Conservation (phyloP, 129 eudicot genomes). For the Cynara cardunculus region DNA sequence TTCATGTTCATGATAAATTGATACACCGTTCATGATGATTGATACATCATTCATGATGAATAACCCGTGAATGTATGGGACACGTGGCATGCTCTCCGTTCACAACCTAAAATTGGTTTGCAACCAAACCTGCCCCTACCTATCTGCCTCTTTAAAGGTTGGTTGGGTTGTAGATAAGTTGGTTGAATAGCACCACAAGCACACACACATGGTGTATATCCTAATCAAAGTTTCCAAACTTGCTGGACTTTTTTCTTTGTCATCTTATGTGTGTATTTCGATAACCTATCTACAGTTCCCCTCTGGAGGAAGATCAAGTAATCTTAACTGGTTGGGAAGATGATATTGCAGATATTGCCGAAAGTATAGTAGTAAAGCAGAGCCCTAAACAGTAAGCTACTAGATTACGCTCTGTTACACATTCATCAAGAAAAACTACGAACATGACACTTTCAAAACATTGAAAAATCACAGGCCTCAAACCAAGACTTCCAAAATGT, state of each 20-base stretch:
- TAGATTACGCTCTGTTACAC: background rate
- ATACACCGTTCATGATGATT: background rate
- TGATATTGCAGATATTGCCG: slow-evolving; percentile 60
- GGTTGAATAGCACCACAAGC: background rate
- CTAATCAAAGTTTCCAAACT: background rate
- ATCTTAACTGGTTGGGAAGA: slow-evolving; percentile 85
- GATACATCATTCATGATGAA: background rate
- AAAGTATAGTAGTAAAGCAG: slow-evolving; percentile 58
- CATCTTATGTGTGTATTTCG: background rate
- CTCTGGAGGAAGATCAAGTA: slow-evolving; percentile 50
- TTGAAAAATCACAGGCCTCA: background rate
- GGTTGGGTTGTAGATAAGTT: background rate
- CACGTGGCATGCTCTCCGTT: background rate
- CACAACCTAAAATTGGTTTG: background rate
- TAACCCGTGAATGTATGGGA: background rate
- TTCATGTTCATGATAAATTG: background rate
- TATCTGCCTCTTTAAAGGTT: background rate
- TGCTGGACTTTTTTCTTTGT: background rate
- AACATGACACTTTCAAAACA: background rate
- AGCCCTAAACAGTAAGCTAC: slow-evolving; percentile 77
- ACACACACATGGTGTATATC: background rate
- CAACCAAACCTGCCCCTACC: background rate
- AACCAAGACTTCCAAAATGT: background rate
- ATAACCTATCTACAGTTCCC: slow-evolving; percentile 33
- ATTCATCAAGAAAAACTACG: background rate